Evolutionary conservation across 371 early-diverging fungal genomes (phyloP).

Genomic region (Apophysomyces sp.): DNA sequence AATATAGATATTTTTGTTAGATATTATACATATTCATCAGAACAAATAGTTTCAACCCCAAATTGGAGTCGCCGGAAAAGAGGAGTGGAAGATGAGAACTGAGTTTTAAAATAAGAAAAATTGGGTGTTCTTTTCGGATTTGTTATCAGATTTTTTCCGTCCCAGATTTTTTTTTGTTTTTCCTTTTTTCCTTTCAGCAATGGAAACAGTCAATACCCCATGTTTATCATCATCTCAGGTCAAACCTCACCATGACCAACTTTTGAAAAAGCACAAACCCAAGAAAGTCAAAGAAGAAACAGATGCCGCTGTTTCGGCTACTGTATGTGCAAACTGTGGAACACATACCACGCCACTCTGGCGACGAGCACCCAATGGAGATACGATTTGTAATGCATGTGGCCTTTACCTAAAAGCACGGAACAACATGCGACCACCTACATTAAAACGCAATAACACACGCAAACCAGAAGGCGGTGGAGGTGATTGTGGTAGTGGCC

Average conservation of each 20-base stretch:
- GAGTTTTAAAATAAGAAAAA: no score
- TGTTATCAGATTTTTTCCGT: not conserved
- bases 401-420: conserved; percentile 62
- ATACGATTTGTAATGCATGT: conserved; percentile 88
- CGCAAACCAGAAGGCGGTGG: conserved; percentile 15
- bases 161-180: not conserved
- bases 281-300: conserved; percentile 4
- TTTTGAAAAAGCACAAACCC: not conserved
- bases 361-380: conserved; percentile 79
- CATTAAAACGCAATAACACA: conserved; percentile 38
- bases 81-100: no score
- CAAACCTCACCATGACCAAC: not conserved
- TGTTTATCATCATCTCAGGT: not conserved
- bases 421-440: conserved; percentile 39
- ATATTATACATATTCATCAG: no score
- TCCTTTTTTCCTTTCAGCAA: not conserved
- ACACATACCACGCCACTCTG: conserved; percentile 87
- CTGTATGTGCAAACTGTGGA: conserved; percentile 81
- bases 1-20: no score
- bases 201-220: not conserved
- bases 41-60: no score
- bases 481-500: conserved; percentile 24
- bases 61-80: no score
- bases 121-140: not conserved
- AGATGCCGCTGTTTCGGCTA: conserved; percentile 20